Evolutionary conservation across 805 yeast genomes (phyloP), one percentile per base, ranked within the genome.

Genomic region (Wickerhamiella australiensis): DNA sequence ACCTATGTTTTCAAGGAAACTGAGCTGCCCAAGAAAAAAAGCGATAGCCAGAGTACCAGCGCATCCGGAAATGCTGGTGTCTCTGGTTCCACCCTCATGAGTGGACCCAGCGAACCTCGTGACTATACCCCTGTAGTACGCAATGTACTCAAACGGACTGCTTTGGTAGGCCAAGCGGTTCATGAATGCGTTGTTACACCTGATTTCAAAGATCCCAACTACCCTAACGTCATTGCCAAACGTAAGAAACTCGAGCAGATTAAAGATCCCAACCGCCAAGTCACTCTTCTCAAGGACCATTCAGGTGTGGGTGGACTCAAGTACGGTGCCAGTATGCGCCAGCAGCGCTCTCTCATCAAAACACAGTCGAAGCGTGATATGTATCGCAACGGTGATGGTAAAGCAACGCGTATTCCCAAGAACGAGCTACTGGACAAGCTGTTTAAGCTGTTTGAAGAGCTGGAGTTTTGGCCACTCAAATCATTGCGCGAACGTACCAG

Each of bases 391-490:
- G 66, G 71, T 20, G 94, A 85, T 56, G 94, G 92, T 47, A 81
- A 94, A 61, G 94, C 96, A 29, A 85, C 84, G 56, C 78, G 98
- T 64, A 85, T 92, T 82, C 95, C 95, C 35, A 80, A 85, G 69
- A 85, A 84, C 63, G 96, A 87, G 55, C 75, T 92, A 51, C 75
- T 90, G 73, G 96, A 88, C 65, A 68, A 85, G 56, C 69, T 92
- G 57, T 92, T 92, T 77, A 76, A 82, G 57, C 71, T 90, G 59
- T 92, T 92, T 66, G 96, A 87, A 65, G 94, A 88, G 64, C 86
- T 83, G 64, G 96, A 90, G 62, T 92, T 88, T 66, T 92, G 98
- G 98, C 80, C 92, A 9, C 74, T 92, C 73, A 87, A 87, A 66
- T 96, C 96, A 36, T 71, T 92, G 54, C 82, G 86, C 61, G 98